Percentiles rank a stretch among this genome's conserved stretches.
phyloP scores from a whole-genome alignment of 1,284 basidiomycete genomes.

The Ustilago nuda region DNA sequence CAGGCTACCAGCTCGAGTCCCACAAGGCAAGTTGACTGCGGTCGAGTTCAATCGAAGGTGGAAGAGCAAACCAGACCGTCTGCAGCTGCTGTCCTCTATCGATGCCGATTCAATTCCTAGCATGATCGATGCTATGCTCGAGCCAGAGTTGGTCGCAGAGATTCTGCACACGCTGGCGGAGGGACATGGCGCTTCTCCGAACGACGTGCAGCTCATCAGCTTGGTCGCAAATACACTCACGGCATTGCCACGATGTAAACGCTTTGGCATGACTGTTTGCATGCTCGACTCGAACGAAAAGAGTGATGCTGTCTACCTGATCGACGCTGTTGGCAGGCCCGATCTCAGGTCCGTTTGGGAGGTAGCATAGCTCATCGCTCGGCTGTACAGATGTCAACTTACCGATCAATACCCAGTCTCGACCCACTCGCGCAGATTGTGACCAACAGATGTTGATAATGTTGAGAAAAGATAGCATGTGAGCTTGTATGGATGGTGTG shows the following conservation, averaged over 20 bases:
- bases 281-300: constrained; percentile 42
- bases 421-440: neutral
- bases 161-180: constrained; percentile 25
- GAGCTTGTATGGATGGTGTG: neutral
- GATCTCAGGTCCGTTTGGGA: constrained; percentile 34
- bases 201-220: neutral
- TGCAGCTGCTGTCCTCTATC: constrained; percentile 18
- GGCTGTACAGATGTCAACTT: no score
- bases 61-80: constrained; percentile 31
- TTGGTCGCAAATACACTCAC: constrained; percentile 6
- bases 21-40: constrained; percentile 18
- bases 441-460: neutral
- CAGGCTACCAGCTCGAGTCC: neutral
- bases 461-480: neutral
- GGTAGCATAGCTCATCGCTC: constrained; percentile 9
- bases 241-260: constrained; percentile 34
- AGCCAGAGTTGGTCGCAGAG: constrained; percentile 35
- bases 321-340: constrained; percentile 17
- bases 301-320: constrained; percentile 15
- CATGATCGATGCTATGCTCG: constrained; percentile 43
- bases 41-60: constrained; percentile 49
- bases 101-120: constrained; percentile 27
- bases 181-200: constrained; percentile 2
- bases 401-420: neutral
- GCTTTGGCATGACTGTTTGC: constrained; percentile 36